Evolutionary conservation across 2,329 filamentous ascomycete species (phyloP).

Genomic region (Talaromyces rugulosus): DNA sequence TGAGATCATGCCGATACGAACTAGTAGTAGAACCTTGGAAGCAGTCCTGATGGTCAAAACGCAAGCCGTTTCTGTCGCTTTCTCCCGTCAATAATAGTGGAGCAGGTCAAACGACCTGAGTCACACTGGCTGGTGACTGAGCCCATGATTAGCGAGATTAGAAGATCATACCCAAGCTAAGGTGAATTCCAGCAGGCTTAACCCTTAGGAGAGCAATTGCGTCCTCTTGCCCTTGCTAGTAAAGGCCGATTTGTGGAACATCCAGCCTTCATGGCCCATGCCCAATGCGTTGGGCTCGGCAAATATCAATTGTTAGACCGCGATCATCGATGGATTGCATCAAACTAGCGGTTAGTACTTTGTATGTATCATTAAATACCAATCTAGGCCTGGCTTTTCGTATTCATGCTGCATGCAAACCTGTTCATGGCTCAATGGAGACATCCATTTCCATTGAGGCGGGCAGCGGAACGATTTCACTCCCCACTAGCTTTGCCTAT

Average conservation of each 20-base stretch:
- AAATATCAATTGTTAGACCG: background rate
- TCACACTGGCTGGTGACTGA: background rate
- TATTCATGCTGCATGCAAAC: background rate
- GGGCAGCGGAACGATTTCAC: background rate
- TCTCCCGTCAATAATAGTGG: background rate
- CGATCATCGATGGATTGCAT: background rate
- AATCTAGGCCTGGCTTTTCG: background rate
- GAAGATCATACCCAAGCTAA: background rate
- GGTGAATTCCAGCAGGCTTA: background rate
- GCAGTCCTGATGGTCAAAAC: background rate
- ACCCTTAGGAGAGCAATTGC: background rate
- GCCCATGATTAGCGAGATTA: background rate
- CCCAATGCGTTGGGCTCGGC: background rate
- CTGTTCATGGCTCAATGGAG: background rate
- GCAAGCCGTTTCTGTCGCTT: background rate
- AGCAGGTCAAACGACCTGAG: background rate
- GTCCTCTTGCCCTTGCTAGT: background rate
- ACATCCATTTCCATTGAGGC: background rate
- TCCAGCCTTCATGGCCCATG: background rate
- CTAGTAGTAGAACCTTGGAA: background rate
- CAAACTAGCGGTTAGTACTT: background rate
- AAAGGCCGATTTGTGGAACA: background rate
- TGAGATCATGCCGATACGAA: background rate
- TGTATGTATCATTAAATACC: no score
- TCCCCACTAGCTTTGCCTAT: background rate